A percentile compares a stretch with the other conserved stretches of the same genome.
phyloP scores from a whole-genome alignment of 768 basidiomycete genomes.

The Serendipita sp. region DNA sequence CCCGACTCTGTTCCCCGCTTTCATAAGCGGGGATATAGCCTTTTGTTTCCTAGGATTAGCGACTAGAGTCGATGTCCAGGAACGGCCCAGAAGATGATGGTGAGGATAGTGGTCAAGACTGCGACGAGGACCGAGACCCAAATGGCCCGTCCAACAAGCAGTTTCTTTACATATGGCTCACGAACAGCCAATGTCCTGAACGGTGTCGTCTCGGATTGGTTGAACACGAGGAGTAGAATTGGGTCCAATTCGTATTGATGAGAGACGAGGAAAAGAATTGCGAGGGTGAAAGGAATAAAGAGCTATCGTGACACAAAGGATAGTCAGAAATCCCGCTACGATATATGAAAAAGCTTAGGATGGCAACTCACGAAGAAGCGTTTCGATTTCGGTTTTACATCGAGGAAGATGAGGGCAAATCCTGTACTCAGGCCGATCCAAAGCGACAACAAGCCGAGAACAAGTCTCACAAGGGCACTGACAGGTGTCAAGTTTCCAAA shows the following conservation, averaged over 20 bases:
- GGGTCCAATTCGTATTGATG: slow-evolving; percentile 98
- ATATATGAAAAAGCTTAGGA: slow-evolving; percentile 3
- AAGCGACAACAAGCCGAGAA: slow-evolving; percentile 65
- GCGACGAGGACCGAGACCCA: slow-evolving; percentile 78
- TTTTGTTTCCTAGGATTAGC: no score
- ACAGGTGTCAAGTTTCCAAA: slow-evolving; percentile 93
- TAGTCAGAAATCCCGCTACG: not conserved
- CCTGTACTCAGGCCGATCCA: slow-evolving; percentile 91
- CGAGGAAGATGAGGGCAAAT: slow-evolving; percentile 85
- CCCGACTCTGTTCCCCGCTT: no score
- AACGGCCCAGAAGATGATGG: slow-evolving; percentile 89
- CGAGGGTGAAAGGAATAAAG: slow-evolving; percentile 84
- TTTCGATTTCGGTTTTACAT: slow-evolving; percentile 80
- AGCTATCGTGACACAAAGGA: slow-evolving; percentile 20
- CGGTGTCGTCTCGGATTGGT: slow-evolving; percentile 89
- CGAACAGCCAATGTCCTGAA: slow-evolving; percentile 85
- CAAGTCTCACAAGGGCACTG: slow-evolving; percentile 70
- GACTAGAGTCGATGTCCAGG: slow-evolving; percentile 76
- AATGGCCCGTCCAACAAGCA: slow-evolving; percentile 75
- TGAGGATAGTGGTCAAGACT: slow-evolving; percentile 58
- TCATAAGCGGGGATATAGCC: no score
- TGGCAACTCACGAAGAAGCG: slow-evolving; percentile 74
- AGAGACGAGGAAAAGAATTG: slow-evolving; percentile 79
- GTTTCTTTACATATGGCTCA: slow-evolving; percentile 86
- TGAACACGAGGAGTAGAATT: slow-evolving; percentile 69